These are phyloP conservation scores for Solanum corneliomulleri DNA, from an alignment of 257 asterid species.

Conservation along the genomic window DNA sequence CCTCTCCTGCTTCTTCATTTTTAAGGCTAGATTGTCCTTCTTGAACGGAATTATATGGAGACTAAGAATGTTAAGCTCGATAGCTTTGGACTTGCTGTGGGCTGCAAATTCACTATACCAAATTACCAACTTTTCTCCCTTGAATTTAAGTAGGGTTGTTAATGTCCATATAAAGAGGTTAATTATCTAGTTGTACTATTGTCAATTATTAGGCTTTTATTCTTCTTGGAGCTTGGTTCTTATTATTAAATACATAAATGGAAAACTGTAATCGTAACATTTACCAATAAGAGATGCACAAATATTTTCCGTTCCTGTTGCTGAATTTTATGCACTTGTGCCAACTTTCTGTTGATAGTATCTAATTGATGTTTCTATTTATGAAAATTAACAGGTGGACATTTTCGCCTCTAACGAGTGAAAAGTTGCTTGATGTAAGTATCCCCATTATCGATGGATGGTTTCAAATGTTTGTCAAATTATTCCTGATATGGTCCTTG, in stretches of 20 bases:
- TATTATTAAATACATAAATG: neutral
- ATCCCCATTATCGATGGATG: neutral
- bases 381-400: constrained; percentile 64
- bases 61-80: neutral
- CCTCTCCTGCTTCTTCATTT: neutral
- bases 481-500: neutral
- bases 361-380: neutral
- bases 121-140: neutral
- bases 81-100: neutral
- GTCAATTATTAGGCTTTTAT: neutral
- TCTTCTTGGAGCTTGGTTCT: neutral
- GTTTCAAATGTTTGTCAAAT: neutral
- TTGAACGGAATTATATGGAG: neutral
- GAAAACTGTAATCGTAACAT: neutral
- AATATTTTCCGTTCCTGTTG: neutral
- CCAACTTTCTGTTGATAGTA: neutral
- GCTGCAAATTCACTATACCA: neutral
- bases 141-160: neutral
- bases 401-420: constrained; percentile 69
- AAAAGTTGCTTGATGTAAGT: constrained; percentile 67
- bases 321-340: neutral
- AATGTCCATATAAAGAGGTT: neutral
- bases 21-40: neutral
- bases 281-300: neutral
- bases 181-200: neutral